These are phyloP conservation scores for Lactarius deliciosus DNA, from an alignment of 768 basidiomycete species.

Conservation along the genomic window DNA sequence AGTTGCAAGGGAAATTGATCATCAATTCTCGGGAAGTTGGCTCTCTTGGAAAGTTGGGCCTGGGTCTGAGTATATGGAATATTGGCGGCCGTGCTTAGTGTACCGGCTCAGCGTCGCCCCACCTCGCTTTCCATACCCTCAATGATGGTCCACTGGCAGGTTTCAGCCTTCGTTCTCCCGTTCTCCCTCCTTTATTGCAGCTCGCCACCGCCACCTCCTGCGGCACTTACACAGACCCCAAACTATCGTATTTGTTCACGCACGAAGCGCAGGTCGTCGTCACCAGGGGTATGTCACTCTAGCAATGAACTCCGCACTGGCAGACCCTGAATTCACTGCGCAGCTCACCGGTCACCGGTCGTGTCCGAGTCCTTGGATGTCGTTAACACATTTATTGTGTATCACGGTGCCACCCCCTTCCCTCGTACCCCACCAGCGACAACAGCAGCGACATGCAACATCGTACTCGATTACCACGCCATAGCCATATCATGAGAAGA, in stretches of 20 bases:
- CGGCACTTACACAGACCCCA: neutral
- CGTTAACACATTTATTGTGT: neutral
- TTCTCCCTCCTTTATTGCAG: no score
- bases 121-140: no score
- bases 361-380: neutral
- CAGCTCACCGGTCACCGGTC: neutral
- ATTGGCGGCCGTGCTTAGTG: no score
- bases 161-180: no score
- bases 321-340: neutral
- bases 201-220: neutral
- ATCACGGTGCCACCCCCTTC: neutral
- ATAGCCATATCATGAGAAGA: no score
- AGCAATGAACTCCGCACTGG: neutral
- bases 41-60: no score
- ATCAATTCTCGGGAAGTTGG: no score
- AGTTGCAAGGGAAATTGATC: no score
- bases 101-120: no score
- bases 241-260: neutral
- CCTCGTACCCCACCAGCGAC: neutral
- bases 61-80: no score
- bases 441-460: neutral
- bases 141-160: no score
- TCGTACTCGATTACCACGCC: neutral
- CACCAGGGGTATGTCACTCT: neutral
- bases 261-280: neutral